Conservation (phyloP, 108 stramenopile genomes). For the Parietichytrium sp. region DNA sequence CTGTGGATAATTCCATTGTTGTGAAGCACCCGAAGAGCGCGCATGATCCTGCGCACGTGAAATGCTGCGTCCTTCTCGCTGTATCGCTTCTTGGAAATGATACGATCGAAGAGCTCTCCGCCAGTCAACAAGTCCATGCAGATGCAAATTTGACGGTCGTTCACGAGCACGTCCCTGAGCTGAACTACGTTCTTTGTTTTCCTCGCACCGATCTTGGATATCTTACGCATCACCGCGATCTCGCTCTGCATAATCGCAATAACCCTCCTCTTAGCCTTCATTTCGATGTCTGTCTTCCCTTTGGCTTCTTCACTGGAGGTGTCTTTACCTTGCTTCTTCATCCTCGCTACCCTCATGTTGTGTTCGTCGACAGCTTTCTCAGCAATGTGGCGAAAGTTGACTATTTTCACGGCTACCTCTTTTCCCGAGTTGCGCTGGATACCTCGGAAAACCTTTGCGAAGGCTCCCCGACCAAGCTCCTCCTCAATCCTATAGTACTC, state of each 20-base stretch:
- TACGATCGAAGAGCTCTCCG: conserved; percentile 91
- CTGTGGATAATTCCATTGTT: conserved; percentile 33
- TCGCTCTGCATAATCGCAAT: conserved; percentile 37
- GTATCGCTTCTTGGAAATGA: conserved; percentile 83
- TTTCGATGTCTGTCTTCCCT: background rate
- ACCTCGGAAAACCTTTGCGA: conserved; percentile 2
- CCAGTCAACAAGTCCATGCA: conserved; percentile 82
- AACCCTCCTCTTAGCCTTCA: background rate
- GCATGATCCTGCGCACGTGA: conserved; percentile 28
- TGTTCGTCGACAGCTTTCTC: conserved; percentile 7
- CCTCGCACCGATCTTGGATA: background rate
- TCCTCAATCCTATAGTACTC: conserved; percentile 21
- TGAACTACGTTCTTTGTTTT: background rate
- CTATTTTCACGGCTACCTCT: conserved; percentile 23
- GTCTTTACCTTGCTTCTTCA: background rate
- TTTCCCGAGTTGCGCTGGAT: background rate
- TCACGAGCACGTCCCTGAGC: background rate
- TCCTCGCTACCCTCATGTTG: background rate
- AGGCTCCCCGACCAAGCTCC: conserved; percentile 27
- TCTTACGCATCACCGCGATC: conserved; percentile 15
- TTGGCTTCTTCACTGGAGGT: background rate
- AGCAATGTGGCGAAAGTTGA: background rate
- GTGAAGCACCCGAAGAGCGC: background rate
- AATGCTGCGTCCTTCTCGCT: conserved; percentile 81
- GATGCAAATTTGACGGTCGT: conserved; percentile 43